These are phyloP conservation scores for Phytopythium sindhum DNA, from an alignment of 352 stramenopile species.

Conservation along the genomic window DNA sequence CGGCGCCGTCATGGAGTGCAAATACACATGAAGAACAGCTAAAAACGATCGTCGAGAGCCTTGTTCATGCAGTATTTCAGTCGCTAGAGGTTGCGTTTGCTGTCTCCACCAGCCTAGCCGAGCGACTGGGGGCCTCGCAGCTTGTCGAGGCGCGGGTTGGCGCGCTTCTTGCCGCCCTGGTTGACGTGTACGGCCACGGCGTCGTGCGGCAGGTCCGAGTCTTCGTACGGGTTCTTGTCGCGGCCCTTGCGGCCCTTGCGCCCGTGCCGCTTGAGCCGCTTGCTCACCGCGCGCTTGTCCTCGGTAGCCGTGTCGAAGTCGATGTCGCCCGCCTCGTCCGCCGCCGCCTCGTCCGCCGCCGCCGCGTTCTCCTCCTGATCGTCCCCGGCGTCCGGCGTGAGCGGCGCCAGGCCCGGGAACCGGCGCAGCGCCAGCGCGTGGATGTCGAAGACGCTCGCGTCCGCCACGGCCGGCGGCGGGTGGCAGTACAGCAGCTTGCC, in stretches of 20 bases:
- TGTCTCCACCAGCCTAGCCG: not conserved
- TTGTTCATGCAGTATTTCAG: no score
- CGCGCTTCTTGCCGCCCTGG: conserved; percentile 71
- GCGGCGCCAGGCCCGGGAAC: conserved; percentile 47
- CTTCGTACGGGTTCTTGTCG: conserved; percentile 97
- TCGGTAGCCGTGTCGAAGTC: conserved; percentile 74
- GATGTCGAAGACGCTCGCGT: conserved; percentile 71
- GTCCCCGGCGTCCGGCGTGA: conserved; percentile 8
- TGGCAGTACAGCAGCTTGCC: conserved; percentile 98
- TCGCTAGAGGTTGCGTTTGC: no score
- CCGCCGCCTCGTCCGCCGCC: conserved; percentile 9
- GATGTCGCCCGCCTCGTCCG: conserved; percentile 28
- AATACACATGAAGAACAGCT: not conserved
- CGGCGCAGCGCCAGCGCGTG: conserved; percentile 51
- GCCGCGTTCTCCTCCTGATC: conserved; percentile 13
- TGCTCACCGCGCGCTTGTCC: conserved; percentile 70
- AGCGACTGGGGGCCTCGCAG: conserved; percentile 7
- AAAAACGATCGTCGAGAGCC: not conserved
- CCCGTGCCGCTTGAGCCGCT: conserved; percentile 91
- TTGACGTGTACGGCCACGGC: conserved; percentile 59
- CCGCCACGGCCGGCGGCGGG: conserved; percentile 76
- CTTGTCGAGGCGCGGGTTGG: conserved; percentile 39
- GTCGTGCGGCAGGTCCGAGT: conserved; percentile 68
- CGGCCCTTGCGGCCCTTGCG: conserved; percentile 96
- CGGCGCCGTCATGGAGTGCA: not conserved